phyloP scores from a whole-genome alignment of 2,329 filamentous ascomycete species.

The Hypoxylon sp. region DNA sequence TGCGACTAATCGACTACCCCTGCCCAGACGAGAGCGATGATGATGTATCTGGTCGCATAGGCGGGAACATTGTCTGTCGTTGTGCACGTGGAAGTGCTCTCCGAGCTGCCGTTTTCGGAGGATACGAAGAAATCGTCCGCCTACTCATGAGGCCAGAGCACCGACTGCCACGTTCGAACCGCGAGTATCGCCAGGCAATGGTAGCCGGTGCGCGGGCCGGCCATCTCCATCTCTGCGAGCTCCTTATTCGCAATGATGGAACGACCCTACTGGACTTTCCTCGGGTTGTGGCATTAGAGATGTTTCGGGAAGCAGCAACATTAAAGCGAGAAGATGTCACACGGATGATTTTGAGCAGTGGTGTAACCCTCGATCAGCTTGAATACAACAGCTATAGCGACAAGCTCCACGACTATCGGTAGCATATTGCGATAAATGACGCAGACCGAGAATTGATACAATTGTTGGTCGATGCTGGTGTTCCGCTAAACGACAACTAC shows the following conservation, averaged over 20 bases:
- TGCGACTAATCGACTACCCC: not conserved
- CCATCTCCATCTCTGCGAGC: not conserved
- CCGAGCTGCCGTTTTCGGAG: not conserved
- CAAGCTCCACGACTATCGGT: too few relatives aligned
- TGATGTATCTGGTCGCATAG: not conserved
- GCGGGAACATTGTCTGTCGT: not conserved
- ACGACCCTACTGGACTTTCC: not conserved
- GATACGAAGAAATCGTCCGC: constrained; percentile 4
- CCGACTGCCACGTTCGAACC: not conserved
- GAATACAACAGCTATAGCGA: not conserved
- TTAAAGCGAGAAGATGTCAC: not conserved
- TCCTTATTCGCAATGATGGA: not conserved
- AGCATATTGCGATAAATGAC: too few relatives aligned
- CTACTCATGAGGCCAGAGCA: constrained; percentile 1
- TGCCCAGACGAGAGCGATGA: not conserved
- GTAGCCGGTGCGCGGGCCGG: not conserved
- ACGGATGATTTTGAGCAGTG: not conserved
- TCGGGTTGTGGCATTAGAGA: not conserved
- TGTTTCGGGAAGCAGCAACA: not conserved
- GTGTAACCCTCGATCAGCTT: not conserved
- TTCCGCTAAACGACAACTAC: not conserved
- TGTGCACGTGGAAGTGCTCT: not conserved
- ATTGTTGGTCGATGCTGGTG: constrained; percentile 1
- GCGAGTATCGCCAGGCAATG: not conserved
- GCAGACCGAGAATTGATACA: not conserved